Percentiles rank a stretch among this genome's conserved stretches.
Conservation (phyloP, 345 rosid species). For the Anacardium occidentale region DNA sequence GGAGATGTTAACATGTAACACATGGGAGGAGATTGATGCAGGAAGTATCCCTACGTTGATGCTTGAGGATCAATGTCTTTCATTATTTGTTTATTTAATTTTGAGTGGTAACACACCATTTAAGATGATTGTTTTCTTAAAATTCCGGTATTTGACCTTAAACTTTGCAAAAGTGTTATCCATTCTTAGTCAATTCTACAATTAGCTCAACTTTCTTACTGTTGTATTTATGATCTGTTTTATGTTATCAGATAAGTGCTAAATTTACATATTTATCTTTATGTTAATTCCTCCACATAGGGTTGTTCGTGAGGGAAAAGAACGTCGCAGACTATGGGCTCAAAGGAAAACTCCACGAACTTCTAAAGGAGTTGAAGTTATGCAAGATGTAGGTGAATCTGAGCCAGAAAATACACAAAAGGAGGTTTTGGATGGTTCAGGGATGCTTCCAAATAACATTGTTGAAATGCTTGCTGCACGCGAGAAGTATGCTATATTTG, state of each 20-base stretch:
- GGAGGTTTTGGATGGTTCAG: conserved; percentile 38
- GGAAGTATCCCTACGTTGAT: too few species aligned
- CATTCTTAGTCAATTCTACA: background rate
- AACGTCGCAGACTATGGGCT: conserved; percentile 62
- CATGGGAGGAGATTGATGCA: background rate
- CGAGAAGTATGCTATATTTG: conserved; percentile 52
- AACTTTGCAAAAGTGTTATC: background rate
- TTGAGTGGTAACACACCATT: background rate
- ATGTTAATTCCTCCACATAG: conserved; percentile 24
- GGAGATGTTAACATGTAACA: background rate
- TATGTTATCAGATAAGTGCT: background rate
- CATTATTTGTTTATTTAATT: background rate
- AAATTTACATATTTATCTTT: background rate
- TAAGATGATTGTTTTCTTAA: too few species aligned
- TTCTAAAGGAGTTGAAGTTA: conserved; percentile 30
- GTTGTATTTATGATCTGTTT: background rate
- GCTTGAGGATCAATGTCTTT: background rate
- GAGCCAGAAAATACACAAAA: conserved; percentile 40
- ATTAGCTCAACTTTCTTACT: background rate
- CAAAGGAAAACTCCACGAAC: conserved; percentile 51
- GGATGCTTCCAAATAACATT: conserved; percentile 76
- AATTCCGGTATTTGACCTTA: background rate
- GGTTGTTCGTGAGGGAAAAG: conserved; percentile 69
- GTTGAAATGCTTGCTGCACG: conserved; percentile 75
- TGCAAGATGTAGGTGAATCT: conserved; percentile 35